A percentile compares a stretch with the other conserved stretches of the same genome.
Conservation (phyloP, 2,329 filamentous ascomycete species). For the Fusarium neocosmosporiellum region DNA sequence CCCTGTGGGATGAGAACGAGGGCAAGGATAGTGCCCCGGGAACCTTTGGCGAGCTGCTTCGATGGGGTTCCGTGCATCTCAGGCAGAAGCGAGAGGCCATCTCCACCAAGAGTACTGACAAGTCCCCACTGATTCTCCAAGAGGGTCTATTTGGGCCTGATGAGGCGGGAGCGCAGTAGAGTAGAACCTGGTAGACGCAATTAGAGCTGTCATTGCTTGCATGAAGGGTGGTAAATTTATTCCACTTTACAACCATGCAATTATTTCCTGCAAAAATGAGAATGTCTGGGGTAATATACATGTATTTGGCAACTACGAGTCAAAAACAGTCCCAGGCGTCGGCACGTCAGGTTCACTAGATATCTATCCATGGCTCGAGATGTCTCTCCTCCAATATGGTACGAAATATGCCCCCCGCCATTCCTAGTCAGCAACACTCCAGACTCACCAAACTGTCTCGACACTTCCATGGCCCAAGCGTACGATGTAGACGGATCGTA, state of each 20-base stretch:
- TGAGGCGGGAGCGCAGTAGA: neutral
- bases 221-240: neutral
- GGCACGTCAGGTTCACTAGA: neutral
- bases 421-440: neutral
- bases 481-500: neutral
- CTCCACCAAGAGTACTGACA: neutral
- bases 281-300: neutral
- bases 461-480: neutral
- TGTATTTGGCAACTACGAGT: neutral
- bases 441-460: neutral
- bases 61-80: slow-evolving; percentile 16
- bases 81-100: slow-evolving; percentile 15
- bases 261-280: neutral
- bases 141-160: slow-evolving; percentile 2
- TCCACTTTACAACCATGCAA: neutral
- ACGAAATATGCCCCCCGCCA: neutral
- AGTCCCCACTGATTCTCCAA: slow-evolving; percentile 4
- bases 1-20: slow-evolving; percentile 25
- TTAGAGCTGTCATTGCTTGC: neutral
- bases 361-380: neutral
- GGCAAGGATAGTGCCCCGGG: slow-evolving; percentile 16
- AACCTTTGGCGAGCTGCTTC: slow-evolving; percentile 20
- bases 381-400: neutral
- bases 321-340: neutral
- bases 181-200: neutral